Evolutionary conservation across 2,329 filamentous ascomycete species (phyloP), one percentile per base, ranked within the genome.

Genomic region (Pestalotiopsis sp.): DNA sequence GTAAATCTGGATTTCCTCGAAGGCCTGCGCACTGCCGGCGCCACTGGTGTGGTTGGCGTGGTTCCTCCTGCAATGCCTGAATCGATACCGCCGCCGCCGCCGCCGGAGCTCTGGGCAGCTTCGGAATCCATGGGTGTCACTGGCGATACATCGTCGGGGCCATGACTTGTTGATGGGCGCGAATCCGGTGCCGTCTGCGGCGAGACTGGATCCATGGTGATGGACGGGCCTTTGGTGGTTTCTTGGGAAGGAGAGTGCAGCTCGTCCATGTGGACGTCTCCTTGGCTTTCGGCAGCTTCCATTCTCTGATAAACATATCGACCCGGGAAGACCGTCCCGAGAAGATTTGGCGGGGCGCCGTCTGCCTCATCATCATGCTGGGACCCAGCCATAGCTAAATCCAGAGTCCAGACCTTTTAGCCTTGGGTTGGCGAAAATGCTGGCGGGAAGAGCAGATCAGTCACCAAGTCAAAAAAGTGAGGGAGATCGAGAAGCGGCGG

Each of bases 1-100:
- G 63, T 71, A 52, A 74, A 75, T 41, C 62, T 73, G 0, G 72
- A 72, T 40, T 71, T 70, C n/a, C 73, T 69, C 25, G 64, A 60
- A 11, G 67, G 40, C 27, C 56, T 66, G 17, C 59, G 62, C 17
- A 59, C 27, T 14, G 63, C 57, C 9, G 62, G 59, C 11, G 27
- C 31, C 4, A 17, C 52, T 31, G 17, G 23, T 41, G 36, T 12
- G 17, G n/a, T 62, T 62, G n/a, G 4, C 38, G 31, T 13, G 14
- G 59, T 25, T 25, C 25, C 13, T 12, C 36, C 12, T 7, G 41
- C 12, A 17, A 14, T 17, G 17, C 20, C 9, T 63, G 27, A 12
- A 64, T 20, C 36, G 38, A 13, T 23, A 27, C 27, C 27, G 23
- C 25, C 9, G 38, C 45, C 25, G 41, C n/a, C 60, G 45, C 45